Evolutionary conservation across 192 early-diverging fungal genomes (phyloP).

Genomic region (Lunasporangiospora selenospora): DNA sequence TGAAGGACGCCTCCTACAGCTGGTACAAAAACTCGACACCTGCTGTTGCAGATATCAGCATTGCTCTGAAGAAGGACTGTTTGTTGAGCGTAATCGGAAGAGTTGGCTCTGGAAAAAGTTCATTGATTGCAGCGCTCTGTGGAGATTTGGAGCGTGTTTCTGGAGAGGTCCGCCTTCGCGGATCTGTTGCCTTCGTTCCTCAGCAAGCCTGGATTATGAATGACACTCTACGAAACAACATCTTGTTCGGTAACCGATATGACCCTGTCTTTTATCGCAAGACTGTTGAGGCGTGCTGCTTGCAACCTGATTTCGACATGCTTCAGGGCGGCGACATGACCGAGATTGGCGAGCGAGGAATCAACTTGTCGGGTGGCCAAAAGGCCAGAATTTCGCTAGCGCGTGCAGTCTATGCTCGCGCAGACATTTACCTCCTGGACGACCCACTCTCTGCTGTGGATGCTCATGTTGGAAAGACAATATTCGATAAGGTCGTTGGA

Average conservation of each 20-base stretch:
- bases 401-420: slow-evolving; percentile 89
- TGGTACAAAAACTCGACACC: slow-evolving; percentile 38
- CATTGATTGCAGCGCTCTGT: slow-evolving; percentile 60
- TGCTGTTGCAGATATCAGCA: slow-evolving; percentile 27
- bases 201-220: slow-evolving; percentile 94
- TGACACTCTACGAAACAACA: slow-evolving; percentile 88
- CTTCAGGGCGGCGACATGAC: slow-evolving; percentile 88
- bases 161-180: slow-evolving; percentile 71
- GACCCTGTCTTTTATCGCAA: slow-evolving; percentile 58
- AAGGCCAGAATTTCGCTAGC: slow-evolving; percentile 74
- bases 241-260: slow-evolving; percentile 84
- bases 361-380: slow-evolving; percentile 93
- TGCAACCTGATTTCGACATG: slow-evolving; percentile 85
- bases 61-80: slow-evolving; percentile 31
- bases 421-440: slow-evolving; percentile 66
- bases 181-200: slow-evolving; percentile 71
- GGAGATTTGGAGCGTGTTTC: slow-evolving; percentile 83
- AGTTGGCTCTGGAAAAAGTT: slow-evolving; percentile 64
- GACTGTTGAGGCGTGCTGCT: slow-evolving; percentile 81
- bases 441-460: slow-evolving; percentile 69
- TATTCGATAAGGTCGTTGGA: slow-evolving; percentile 91
- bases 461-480: slow-evolving; percentile 64
- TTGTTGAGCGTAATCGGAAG: slow-evolving; percentile 38
- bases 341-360: slow-evolving; percentile 92
- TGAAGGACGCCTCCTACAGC: slow-evolving; percentile 35